These are phyloP conservation scores for Porogramme epimiltina DNA, from an alignment of 1,284 basidiomycete species.

Conservation along the genomic window DNA sequence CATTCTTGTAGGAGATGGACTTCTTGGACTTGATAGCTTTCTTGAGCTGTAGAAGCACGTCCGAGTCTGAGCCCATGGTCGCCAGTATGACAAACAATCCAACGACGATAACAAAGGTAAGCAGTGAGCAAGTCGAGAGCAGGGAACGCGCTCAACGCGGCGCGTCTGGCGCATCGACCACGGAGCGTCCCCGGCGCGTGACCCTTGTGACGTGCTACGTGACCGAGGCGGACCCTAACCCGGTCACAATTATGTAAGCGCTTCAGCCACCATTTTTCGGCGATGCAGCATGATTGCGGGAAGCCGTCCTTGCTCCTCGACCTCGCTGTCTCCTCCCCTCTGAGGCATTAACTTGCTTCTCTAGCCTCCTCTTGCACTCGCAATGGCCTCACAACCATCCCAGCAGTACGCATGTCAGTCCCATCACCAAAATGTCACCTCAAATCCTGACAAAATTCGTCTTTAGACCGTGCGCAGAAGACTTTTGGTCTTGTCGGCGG, in stretches of 20 bases:
- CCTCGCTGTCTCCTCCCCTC: constrained; percentile 10
- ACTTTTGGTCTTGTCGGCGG: constrained; percentile 84
- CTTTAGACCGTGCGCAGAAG: constrained; percentile 90
- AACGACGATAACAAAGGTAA: background rate
- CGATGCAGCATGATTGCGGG: constrained; percentile 13
- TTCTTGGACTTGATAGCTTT: constrained; percentile 56
- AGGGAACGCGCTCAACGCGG: background rate
- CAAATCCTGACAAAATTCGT: constrained; percentile 15
- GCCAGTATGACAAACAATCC: too few species aligned
- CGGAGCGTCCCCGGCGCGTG: background rate
- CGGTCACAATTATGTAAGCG: constrained; percentile 4
- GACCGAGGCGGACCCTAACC: constrained; percentile 9
- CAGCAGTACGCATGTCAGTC: constrained; percentile 82
- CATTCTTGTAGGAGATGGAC: constrained; percentile 50
- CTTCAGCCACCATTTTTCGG: constrained; percentile 20
- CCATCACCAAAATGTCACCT: constrained; percentile 1
- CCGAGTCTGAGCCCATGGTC: constrained; percentile 32
- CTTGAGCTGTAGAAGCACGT: constrained; percentile 57
- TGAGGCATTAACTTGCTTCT: constrained; percentile 86
- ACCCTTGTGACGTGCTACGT: constrained; percentile 10
- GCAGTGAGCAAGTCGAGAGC: background rate
- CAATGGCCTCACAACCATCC: constrained; percentile 66
- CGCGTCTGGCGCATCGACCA: background rate
- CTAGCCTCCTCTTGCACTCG: constrained; percentile 28
- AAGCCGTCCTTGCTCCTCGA: constrained; percentile 7